Percentiles rank a stretch among this genome's conserved stretches.
These are phyloP conservation scores for Tricladium varicosporioides DNA, from an alignment of 2,329 filamentous ascomycete genomes.

Conservation along the genomic window DNA sequence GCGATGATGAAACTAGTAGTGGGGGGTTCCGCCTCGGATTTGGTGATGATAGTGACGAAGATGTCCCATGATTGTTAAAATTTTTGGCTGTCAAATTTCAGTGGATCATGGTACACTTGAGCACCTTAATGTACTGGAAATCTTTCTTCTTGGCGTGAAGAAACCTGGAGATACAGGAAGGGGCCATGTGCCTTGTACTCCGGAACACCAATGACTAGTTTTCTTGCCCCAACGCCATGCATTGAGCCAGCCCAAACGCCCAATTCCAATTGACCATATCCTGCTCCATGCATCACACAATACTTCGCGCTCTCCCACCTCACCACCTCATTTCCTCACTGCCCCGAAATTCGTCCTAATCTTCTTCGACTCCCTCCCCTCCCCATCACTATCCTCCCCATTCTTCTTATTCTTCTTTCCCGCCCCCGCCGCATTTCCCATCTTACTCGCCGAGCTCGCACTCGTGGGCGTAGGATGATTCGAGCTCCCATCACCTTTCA, in stretches of 20 bases:
- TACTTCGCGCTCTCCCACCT: no score
- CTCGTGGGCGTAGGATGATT: conserved; percentile 57
- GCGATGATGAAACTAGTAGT: conserved; percentile 40
- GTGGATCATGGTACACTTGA: background rate
- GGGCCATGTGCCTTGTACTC: no score
- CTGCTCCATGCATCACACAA: no score
- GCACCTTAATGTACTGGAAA: no score
- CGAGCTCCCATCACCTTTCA: conserved; percentile 43
- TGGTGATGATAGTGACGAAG: conserved; percentile 52
- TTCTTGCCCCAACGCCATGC: no score
- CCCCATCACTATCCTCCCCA: conserved; percentile 57
- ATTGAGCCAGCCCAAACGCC: background rate
- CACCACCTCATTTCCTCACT: conserved; percentile 22
- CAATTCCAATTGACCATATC: no score
- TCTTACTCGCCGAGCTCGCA: conserved; percentile 39
- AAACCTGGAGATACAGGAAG: no score
- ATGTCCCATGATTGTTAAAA: conserved; percentile 33
- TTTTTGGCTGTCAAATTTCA: background rate
- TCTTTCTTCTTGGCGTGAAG: no score
- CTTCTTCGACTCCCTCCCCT: conserved; percentile 43
- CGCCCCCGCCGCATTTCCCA: conserved; percentile 33
- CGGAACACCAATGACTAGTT: no score
- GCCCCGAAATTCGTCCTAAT: conserved; percentile 31
- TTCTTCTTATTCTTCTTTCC: conserved; percentile 51
- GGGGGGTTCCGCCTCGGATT: conserved; percentile 64